Evolutionary conservation across 2,329 filamentous ascomycete genomes (phyloP).

Genomic region (Grosmannia penicillata): DNA sequence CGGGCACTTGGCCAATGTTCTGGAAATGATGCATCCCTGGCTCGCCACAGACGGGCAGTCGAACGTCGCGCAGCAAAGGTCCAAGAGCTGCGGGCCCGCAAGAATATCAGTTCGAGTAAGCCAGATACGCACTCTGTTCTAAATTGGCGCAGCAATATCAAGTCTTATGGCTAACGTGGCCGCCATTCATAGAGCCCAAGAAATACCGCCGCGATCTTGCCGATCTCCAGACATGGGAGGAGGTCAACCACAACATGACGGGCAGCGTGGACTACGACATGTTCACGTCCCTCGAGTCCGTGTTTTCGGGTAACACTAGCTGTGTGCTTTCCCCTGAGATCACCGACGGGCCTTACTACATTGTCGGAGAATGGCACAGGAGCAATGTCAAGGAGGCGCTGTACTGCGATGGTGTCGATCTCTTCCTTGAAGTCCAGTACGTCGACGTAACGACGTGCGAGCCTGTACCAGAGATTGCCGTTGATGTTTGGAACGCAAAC

Average conservation of each 20-base stretch:
- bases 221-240: slow-evolving; percentile 18
- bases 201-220: slow-evolving; percentile 20
- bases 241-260: slow-evolving; percentile 20
- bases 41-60: slow-evolving; percentile 23
- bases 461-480: slow-evolving; percentile 28
- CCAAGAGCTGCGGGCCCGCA: slow-evolving; percentile 22
- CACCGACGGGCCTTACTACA: slow-evolving; percentile 38
- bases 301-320: slow-evolving; percentile 26
- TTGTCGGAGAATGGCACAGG: slow-evolving; percentile 34
- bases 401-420: slow-evolving; percentile 23
- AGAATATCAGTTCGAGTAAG: slow-evolving; percentile 17
- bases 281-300: slow-evolving; percentile 18
- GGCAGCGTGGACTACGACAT: slow-evolving; percentile 15
- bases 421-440: slow-evolving; percentile 36
- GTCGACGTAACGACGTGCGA: slow-evolving; percentile 39
- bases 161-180: neutral
- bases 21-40: slow-evolving; percentile 21
- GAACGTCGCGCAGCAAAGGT: slow-evolving; percentile 24
- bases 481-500: slow-evolving; percentile 36
- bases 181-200: slow-evolving; percentile 12
- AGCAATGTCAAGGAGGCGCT: slow-evolving; percentile 30
- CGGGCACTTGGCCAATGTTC: slow-evolving; percentile 25
- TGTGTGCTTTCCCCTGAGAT: slow-evolving; percentile 36
- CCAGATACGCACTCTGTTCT: neutral
- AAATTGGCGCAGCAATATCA: neutral